Percentiles rank a stretch among this genome's conserved stretches.
phyloP scores from a whole-genome alignment of 805 yeast species.

The Cyberlindnera xylosilytica region DNA sequence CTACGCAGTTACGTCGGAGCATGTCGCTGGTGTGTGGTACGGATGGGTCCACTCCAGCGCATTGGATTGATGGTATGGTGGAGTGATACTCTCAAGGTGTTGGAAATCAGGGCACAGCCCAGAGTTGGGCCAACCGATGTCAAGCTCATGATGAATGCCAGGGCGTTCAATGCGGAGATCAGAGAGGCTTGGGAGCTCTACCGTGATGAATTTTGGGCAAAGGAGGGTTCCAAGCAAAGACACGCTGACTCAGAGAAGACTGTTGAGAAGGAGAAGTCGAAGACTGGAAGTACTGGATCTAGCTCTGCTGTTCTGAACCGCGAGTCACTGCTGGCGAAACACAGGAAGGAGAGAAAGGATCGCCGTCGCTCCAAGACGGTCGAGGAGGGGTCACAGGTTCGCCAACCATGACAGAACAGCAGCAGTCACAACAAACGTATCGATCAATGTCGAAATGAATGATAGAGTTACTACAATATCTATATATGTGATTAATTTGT shows the following conservation, averaged over 20 bases:
- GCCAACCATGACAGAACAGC: too few relatives aligned
- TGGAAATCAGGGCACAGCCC: conserved; percentile 47
- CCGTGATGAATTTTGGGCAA: conserved; percentile 89
- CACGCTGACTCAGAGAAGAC: conserved; percentile 17
- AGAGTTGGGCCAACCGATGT: conserved; percentile 76
- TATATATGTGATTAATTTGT: too few relatives aligned
- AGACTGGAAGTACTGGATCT: conserved; percentile 9
- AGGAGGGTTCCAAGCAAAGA: conserved; percentile 69
- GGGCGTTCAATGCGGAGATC: conserved; percentile 76
- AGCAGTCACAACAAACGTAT: too few relatives aligned
- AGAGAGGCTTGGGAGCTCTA: conserved; percentile 95
- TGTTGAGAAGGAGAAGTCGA: conserved; percentile 7
- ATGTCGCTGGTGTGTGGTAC: conserved; percentile 1
- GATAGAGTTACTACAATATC: too few relatives aligned
- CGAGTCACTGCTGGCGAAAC: conserved; percentile 33
- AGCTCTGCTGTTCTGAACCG: conserved; percentile 23
- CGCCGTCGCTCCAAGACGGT: conserved; percentile 31
- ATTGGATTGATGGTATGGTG: conserved; percentile 11
- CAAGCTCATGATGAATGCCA: conserved; percentile 74
- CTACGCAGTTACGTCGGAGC: conserved; percentile 25
- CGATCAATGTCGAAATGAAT: too few relatives aligned
- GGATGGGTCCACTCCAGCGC: conserved; percentile 16
- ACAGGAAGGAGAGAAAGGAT: conserved; percentile 39
- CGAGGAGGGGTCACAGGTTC: conserved; percentile 4
- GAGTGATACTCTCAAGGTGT: conserved; percentile 9